phyloP scores from a whole-genome alignment of 2,329 filamentous ascomycete genomes.

The Aspergillus pseudonomiae region DNA sequence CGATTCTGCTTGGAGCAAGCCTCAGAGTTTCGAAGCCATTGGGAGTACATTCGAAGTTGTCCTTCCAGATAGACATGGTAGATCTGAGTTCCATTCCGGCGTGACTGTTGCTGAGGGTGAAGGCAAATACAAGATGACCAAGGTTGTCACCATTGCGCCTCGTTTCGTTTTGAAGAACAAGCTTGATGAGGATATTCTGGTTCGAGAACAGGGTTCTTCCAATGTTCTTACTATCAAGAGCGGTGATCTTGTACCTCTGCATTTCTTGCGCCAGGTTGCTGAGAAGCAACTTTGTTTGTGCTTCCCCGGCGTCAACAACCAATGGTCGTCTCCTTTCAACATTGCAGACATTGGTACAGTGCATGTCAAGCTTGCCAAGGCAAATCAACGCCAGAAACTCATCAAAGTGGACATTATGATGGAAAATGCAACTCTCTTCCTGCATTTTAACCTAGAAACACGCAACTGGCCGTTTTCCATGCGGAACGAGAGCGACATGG shows the following conservation, averaged over 20 bases:
- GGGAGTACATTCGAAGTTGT: constrained; percentile 89
- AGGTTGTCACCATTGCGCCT: constrained; percentile 89
- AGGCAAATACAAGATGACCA: constrained; percentile 97
- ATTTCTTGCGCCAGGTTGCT: constrained; percentile 81
- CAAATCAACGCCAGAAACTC: constrained; percentile 84
- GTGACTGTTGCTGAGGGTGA: constrained; percentile 87
- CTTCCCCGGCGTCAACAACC: constrained; percentile 91
- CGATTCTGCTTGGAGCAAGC: constrained; percentile 93
- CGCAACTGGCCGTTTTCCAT: constrained; percentile 99
- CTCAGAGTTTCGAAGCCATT: constrained; percentile 96
- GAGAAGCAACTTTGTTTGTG: constrained; percentile 91
- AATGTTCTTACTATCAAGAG: constrained; percentile 76
- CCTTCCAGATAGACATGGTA: constrained; percentile 70
- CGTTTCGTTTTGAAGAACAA: constrained; percentile 95
- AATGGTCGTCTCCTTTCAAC: constrained; percentile 97
- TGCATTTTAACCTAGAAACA: constrained; percentile 85
- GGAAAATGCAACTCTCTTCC: constrained; percentile 90
- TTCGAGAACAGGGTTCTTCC: constrained; percentile 89
- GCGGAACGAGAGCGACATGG: constrained; percentile 95
- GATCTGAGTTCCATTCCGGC: constrained; percentile 86
- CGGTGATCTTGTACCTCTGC: constrained; percentile 80
- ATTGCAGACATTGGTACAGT: constrained; percentile 92
- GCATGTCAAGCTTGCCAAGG: constrained; percentile 90
- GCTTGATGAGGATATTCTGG: constrained; percentile 81
- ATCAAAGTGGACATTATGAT: constrained; percentile 87